These are phyloP conservation scores for Mortierella sp. DNA, from an alignment of 371 early-diverging fungal species.

Conservation along the genomic window DNA sequence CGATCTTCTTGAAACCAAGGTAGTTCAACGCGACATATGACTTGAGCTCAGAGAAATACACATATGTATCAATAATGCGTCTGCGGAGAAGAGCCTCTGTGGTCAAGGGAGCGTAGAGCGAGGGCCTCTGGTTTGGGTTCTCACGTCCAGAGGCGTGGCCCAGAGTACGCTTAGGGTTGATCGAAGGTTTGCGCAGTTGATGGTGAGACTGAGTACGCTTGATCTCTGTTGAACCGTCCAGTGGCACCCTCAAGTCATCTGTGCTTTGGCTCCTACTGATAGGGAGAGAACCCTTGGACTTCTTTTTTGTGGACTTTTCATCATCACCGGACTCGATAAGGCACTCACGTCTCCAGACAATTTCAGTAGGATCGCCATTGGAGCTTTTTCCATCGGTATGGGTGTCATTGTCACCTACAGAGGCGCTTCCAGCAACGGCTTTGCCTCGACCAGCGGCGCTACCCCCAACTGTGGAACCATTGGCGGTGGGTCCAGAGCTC, in stretches of 20 bases:
- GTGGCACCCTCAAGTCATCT: not conserved
- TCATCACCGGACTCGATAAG: slow-evolving; percentile 41
- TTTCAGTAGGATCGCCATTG: slow-evolving; percentile 47
- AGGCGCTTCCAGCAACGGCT: slow-evolving; percentile 4
- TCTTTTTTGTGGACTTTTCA: slow-evolving; percentile 11
- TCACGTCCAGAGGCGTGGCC: slow-evolving; percentile 32
- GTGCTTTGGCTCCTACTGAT: slow-evolving; percentile 12
- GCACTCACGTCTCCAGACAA: slow-evolving; percentile 54
- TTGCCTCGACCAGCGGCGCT: slow-evolving; percentile 18
- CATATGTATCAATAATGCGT: slow-evolving; percentile 50
- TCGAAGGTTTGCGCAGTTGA: slow-evolving; percentile 18
- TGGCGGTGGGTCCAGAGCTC: slow-evolving; percentile 12
- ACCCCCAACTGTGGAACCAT: slow-evolving; percentile 37
- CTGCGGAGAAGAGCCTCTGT: slow-evolving; percentile 48
- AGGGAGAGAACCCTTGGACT: not conserved
- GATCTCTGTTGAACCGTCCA: not conserved
- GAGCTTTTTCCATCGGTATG: slow-evolving; percentile 25
- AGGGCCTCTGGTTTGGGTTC: slow-evolving; percentile 41
- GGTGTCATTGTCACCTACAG: slow-evolving; percentile 32
- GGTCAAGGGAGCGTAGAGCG: slow-evolving; percentile 44
- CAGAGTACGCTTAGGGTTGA: slow-evolving; percentile 21
- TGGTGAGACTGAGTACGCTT: slow-evolving; percentile 20
- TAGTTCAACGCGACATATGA: slow-evolving; percentile 95
- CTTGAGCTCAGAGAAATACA: slow-evolving; percentile 81
- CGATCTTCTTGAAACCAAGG: slow-evolving; percentile 94